phyloP scores from a whole-genome alignment of 495 filamentous ascomycete genomes.

The Schizothecium vesticola region DNA sequence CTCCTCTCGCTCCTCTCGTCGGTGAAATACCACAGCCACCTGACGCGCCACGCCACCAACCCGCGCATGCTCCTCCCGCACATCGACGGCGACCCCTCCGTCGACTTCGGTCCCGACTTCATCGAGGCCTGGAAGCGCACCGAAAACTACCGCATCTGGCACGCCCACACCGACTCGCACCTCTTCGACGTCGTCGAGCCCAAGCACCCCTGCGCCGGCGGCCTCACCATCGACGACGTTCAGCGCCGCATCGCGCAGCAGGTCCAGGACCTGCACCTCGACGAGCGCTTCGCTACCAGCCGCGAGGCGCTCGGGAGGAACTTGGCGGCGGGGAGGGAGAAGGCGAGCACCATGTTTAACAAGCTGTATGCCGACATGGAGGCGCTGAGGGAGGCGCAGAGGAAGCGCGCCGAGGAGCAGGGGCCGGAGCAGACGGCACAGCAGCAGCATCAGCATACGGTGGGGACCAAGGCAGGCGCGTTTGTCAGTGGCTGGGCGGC shows the following conservation, averaged over 20 bases:
- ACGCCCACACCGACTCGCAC: constrained; percentile 66
- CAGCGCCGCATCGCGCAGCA: constrained; percentile 85
- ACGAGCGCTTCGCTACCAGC: constrained; percentile 73
- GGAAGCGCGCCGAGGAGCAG: constrained; percentile 59
- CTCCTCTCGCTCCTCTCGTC: constrained; percentile 81
- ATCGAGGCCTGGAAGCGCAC: constrained; percentile 76
- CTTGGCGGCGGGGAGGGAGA: constrained; percentile 75
- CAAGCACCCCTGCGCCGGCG: constrained; percentile 89
- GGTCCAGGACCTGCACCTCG: constrained; percentile 80
- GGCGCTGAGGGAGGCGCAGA: constrained; percentile 73
- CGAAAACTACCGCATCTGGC: constrained; percentile 83
- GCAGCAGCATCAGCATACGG: constrained; percentile 47
- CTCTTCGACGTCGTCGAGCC: constrained; percentile 93
- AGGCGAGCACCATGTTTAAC: constrained; percentile 75
- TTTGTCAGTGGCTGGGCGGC: constrained; percentile 93
- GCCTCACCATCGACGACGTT: constrained; percentile 89
- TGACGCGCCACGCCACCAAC: constrained; percentile 55
- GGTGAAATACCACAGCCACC: constrained; percentile 82
- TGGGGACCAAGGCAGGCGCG: constrained; percentile 69
- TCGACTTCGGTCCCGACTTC: constrained; percentile 75
- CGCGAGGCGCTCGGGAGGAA: constrained; percentile 74
- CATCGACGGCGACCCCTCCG: constrained; percentile 77
- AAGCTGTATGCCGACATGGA: constrained; percentile 88
- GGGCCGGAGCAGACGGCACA: constrained; percentile 29
- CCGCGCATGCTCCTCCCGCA: constrained; percentile 55